phyloP scores from a whole-genome alignment of 2,329 filamentous ascomycete species.

The Chaetomiaceae sp. region DNA sequence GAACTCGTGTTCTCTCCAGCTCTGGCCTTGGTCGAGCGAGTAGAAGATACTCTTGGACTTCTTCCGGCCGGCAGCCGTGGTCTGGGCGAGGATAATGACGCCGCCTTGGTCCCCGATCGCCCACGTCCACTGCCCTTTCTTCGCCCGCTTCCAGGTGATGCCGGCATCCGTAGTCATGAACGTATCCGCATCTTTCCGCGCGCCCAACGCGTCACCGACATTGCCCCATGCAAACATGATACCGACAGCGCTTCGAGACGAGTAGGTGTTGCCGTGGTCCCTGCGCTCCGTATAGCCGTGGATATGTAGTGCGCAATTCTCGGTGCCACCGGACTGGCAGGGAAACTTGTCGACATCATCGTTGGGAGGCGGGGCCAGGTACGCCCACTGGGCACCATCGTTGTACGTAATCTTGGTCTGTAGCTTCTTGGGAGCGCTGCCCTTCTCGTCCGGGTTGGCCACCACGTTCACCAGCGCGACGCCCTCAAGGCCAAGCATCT shows the following conservation, averaged over 20 bases:
- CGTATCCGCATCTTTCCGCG: slow-evolving; percentile 71
- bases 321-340: slow-evolving; percentile 59
- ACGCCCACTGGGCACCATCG: slow-evolving; percentile 83
- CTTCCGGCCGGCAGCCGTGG: slow-evolving; percentile 37
- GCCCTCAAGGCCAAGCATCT: slow-evolving; percentile 87
- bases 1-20: slow-evolving; percentile 75
- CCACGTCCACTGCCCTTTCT: slow-evolving; percentile 87
- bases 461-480: slow-evolving; percentile 85
- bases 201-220: slow-evolving; percentile 66
- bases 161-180: slow-evolving; percentile 93
- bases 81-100: slow-evolving; percentile 80
- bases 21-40: slow-evolving; percentile 65
- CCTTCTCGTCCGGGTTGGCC: slow-evolving; percentile 63
- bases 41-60: slow-evolving; percentile 57
- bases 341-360: slow-evolving; percentile 62
- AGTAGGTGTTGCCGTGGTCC: slow-evolving; percentile 80
- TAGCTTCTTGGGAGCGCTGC: slow-evolving; percentile 65
- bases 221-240: slow-evolving; percentile 91
- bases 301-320: slow-evolving; percentile 80
- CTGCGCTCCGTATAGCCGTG: slow-evolving; percentile 91
- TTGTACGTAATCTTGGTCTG: slow-evolving; percentile 95
- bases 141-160: slow-evolving; percentile 77
- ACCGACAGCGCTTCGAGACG: slow-evolving; percentile 81
- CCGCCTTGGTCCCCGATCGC: slow-evolving; percentile 94
- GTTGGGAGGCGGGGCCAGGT: slow-evolving; percentile 69